Conservation (phyloP, 2,329 filamentous ascomycete genomes). For the Aspergillus sp. region DNA sequence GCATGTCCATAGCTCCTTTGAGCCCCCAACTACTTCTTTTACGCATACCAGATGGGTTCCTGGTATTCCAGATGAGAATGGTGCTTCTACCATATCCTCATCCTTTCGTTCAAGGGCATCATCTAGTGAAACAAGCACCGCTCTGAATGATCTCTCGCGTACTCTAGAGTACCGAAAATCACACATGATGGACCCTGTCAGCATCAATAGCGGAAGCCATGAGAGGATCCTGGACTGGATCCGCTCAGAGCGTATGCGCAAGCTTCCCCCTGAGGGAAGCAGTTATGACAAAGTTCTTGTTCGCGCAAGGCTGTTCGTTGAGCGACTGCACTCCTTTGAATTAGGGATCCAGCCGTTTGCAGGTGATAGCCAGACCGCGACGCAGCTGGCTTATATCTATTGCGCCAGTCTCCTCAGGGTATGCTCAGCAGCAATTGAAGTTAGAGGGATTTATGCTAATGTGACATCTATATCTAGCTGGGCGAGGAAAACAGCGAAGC, state of each 20-base stretch:
- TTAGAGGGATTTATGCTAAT: neutral
- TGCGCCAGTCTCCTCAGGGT: conserved; percentile 51
- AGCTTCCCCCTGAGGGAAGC: conserved; percentile 41
- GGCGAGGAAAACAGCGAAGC: conserved; percentile 49
- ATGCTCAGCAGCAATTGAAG: conserved; percentile 12
- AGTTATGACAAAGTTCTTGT: conserved; percentile 42
- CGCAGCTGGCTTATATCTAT: conserved; percentile 51
- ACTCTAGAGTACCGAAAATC: conserved; percentile 8
- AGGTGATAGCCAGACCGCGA: conserved; percentile 41
- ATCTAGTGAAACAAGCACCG: neutral
- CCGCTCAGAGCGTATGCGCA: conserved; percentile 37
- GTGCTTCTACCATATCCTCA: neutral
- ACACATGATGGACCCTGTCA: conserved; percentile 5
- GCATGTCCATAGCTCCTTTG: conserved; percentile 16
- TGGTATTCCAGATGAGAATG: neutral
- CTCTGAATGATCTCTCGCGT: conserved; percentile 11
- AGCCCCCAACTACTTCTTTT: conserved; percentile 3
- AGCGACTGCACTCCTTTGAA: conserved; percentile 39
- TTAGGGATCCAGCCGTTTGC: conserved; percentile 36
- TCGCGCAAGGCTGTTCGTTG: conserved; percentile 41
- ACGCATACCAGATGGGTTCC: neutral
- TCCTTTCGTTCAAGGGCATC: too few species aligned
- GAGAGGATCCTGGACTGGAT: conserved; percentile 35
- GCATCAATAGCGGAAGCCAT: conserved; percentile 11
- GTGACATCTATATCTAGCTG: conserved; percentile 31